Percentiles rank a stretch among this genome's conserved stretches.
These are phyloP conservation scores for Pleurotus tuoliensis DNA, from an alignment of 768 basidiomycete genomes.

Conservation along the genomic window DNA sequence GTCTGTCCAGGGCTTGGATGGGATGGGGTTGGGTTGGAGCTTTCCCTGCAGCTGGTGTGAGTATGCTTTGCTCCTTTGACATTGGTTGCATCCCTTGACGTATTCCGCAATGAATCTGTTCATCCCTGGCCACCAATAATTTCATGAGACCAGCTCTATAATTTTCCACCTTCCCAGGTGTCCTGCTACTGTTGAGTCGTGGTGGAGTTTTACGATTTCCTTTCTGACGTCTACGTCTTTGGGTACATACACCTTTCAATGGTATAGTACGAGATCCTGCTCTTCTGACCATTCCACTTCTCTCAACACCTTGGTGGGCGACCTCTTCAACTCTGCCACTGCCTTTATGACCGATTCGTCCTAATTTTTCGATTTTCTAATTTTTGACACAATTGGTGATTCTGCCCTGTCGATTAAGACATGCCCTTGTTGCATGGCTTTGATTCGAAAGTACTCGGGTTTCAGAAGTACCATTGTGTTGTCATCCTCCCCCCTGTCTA, in stretches of 20 bases:
- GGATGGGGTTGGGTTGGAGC: slow-evolving; percentile 9
- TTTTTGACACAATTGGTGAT: background rate
- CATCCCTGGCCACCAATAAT: slow-evolving; percentile 16
- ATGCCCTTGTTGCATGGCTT: no score
- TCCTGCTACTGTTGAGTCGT: slow-evolving; percentile 23
- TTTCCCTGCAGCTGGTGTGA: background rate
- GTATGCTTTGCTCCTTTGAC: background rate
- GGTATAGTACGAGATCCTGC: slow-evolving; percentile 5
- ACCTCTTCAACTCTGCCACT: no score
- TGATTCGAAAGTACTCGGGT: no score
- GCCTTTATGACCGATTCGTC: background rate
- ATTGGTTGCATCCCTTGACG: no score
- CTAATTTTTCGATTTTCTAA: background rate
- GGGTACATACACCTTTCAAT: slow-evolving; percentile 19
- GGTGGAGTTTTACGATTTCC: slow-evolving; percentile 13
- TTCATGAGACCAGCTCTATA: slow-evolving; percentile 15
- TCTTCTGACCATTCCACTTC: slow-evolving; percentile 6
- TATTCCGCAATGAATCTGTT: slow-evolving; percentile 4
- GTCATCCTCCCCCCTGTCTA: no score
- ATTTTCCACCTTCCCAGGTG: slow-evolving; percentile 29
- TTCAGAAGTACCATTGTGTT: no score
- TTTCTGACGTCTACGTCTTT: slow-evolving; percentile 10
- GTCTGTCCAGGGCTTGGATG: slow-evolving; percentile 21
- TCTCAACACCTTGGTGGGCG: background rate
- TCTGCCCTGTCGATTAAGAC: background rate